phyloP scores from a whole-genome alignment of 73 alveolate species.

The Paramecium biaurelia region DNA sequence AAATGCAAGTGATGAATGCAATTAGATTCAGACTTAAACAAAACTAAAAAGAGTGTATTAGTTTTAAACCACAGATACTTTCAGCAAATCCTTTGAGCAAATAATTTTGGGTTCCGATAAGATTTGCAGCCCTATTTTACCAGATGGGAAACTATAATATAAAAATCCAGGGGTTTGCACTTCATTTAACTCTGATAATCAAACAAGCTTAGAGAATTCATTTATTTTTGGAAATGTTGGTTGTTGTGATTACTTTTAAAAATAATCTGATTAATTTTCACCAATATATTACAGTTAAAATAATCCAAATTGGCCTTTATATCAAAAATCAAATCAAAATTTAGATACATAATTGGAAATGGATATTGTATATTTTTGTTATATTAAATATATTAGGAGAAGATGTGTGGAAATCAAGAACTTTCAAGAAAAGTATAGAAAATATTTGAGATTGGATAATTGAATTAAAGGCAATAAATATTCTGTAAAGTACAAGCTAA shows the following conservation, averaged over 20 bases:
- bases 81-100: background rate
- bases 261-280: background rate
- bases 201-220: background rate
- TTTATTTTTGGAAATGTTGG: background rate
- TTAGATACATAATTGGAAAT: background rate
- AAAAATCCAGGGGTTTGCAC: background rate
- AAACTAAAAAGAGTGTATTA: background rate
- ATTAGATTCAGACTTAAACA: background rate
- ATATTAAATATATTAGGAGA: background rate
- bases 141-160: background rate
- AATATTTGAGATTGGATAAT: background rate
- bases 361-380: background rate
- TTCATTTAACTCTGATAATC: background rate
- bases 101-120: background rate
- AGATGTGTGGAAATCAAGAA: slow-evolving; percentile 27
- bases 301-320: background rate
- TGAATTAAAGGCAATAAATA: background rate
- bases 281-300: background rate
- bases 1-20: background rate
- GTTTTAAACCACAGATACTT: background rate
- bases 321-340: background rate
- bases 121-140: background rate
- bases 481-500: background rate
- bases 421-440: slow-evolving; percentile 6
- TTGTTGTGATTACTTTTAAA: background rate